Evolutionary conservation across 169 alveolate species (phyloP).

Genomic region (Perkinsus marinus): DNA sequence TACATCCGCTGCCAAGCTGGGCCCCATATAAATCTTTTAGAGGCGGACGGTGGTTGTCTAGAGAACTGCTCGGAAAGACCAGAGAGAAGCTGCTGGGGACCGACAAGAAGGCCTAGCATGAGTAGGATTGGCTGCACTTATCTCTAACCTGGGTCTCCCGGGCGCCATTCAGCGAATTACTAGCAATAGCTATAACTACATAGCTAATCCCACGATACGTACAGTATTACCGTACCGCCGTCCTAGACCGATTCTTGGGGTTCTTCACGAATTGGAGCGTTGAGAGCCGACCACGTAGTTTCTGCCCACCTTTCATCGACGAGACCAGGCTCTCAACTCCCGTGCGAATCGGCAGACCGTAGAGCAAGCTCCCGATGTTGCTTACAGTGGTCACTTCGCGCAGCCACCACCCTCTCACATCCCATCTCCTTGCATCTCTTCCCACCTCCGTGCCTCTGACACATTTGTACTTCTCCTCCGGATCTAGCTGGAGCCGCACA

Average conservation of each 20-base stretch:
- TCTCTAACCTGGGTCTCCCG: no score
- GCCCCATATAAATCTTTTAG: neutral
- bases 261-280: neutral
- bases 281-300: neutral
- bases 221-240: no score
- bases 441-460: neutral
- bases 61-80: neutral
- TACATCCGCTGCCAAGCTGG: neutral
- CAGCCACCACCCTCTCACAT: neutral
- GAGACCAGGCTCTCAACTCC: neutral
- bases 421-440: neutral
- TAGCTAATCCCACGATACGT: no score
- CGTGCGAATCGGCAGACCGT: neutral
- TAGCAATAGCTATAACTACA: no score
- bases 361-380: neutral
- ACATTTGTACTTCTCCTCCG: neutral
- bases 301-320: neutral
- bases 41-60: neutral
- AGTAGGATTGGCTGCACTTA: no score
- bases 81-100: neutral
- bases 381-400: neutral
- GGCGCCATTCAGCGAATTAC: no score
- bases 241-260: neutral
- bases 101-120: neutral
- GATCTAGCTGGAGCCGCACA: neutral